Evolutionary conservation across 2,329 filamentous ascomycete species (phyloP), one percentile per base, ranked within the genome.

Genomic region (Thielaviopsis euricoi): DNA sequence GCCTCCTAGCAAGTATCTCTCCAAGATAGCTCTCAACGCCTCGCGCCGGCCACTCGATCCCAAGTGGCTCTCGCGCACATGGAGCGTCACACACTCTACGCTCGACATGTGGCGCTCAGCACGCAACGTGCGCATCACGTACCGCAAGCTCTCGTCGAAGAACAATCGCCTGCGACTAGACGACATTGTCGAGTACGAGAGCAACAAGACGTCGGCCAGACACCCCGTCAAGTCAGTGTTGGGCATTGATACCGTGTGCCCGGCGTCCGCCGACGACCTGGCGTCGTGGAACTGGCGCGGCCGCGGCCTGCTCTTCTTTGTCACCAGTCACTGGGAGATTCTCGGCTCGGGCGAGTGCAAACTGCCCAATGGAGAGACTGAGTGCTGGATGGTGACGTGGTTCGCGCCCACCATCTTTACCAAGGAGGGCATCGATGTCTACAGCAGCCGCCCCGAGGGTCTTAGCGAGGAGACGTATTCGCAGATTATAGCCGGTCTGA

Each of bases 391-490:
- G 1, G 86, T 95, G 15, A 94, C 87, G 4, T 91, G 85, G 76
- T 95, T 95, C 69, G 83, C 84, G 62, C 83, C 86, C 65, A 94
- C 87, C 23, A 64, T 90, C 51, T 94, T 95, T 64, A 93, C 88
- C 6, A 85, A 85, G 62, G 86, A 88, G 58, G 89, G 89, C 0
- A 65, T 95, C 29, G 89, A 95, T 70, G 70, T 94, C 10, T 93
- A 91, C 68, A 82, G 80, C 52, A 76, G 85, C 63, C 74, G 76
- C 17, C 76, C 71, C 55, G 77, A 76, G 61, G 85, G 86, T 0
- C 62, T 88, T 62, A 77, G 74, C 57, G 71, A 77, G 58, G 76
- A 73, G 66, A 79, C 81, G 56, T 74, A 82, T 46, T 71, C 69
- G 54, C 73, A 67, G 25, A 79, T 91, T 61, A 74, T 78, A 66